Conservation (phyloP, 129 eudicot species). For the Ambrosia artemisiifolia region DNA sequence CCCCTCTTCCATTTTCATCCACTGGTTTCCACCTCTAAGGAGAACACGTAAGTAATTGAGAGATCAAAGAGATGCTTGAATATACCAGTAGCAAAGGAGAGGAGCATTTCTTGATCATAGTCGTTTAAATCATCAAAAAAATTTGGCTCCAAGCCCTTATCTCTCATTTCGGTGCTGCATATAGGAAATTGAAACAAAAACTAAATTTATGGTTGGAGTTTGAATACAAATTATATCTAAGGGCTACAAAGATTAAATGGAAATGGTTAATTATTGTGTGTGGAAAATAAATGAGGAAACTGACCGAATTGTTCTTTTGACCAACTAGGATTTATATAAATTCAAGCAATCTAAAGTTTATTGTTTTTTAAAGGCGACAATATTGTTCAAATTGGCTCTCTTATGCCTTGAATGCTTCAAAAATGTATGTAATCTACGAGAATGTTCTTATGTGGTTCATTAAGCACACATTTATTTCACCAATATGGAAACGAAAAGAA, state of each 20-base stretch:
- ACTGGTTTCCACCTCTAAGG: neutral
- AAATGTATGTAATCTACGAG: neutral
- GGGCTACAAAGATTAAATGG: too few relatives aligned
- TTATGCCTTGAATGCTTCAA: neutral
- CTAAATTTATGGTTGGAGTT: neutral
- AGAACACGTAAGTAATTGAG: neutral
- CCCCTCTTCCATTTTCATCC: too few relatives aligned
- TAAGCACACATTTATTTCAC: neutral
- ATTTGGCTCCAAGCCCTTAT: constrained; percentile 97
- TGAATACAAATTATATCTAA: too few relatives aligned
- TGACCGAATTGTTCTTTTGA: too few relatives aligned
- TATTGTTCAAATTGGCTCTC: neutral
- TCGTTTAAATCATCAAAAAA: constrained; percentile 94
- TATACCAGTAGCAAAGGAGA: constrained; percentile 89
- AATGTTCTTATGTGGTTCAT: too few relatives aligned
- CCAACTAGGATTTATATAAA: too few relatives aligned
- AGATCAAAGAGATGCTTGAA: neutral
- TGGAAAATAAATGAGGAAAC: too few relatives aligned
- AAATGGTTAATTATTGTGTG: too few relatives aligned
- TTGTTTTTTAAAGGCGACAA: neutral
- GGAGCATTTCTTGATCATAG: constrained; percentile 98
- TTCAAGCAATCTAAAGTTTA: too few relatives aligned
- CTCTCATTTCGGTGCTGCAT: constrained; percentile 96
- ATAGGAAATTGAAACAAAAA: constrained; percentile 4
- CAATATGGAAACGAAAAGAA: neutral